Base-by-base conservation (phyloP, 2,329 filamentous ascomycete genomes). In the Fusarium sp. region DNA sequence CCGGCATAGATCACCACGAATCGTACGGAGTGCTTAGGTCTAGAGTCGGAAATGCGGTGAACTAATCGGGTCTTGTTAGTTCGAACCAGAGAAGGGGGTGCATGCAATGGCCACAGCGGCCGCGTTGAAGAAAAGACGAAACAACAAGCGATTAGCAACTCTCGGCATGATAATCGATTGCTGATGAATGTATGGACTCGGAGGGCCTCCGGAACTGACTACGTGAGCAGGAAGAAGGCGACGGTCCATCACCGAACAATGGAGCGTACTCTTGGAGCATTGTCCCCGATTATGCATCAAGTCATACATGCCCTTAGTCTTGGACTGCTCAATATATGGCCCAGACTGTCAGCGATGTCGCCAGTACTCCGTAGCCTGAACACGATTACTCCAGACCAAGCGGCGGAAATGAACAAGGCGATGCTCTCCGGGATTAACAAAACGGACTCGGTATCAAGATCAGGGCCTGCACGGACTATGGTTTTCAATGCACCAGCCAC, bases 31-130 rank as follows among this genome's bases (percentile, higher is more conserved):
- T 37, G 17, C 65, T 65, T 58, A 65, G 45, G 64, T 67, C 56
- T 54, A 67, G 39, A 47, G 39, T 56, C 39, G 40, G 55, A 49
- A 71, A 64, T 74, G 70, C 72, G 70, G 71, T 74, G 72, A 74
- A 62, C 53, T 40, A 52, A 33, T 33, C 7, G 30, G 37, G 50
- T 37, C 63, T 70, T 62, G 22, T 53, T 25, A 14, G 23, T 53
- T 62, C 44, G 30, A 41, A 20, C 58, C 55, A 52, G 59, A 45
- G 57, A 40, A 56, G 27, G 47, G 25, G 27, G 37, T 49, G 30
- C 41, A 47, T n/a, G 7, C 14, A 19, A 27, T 33, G 25, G 50
- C 33, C 6, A 40, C n/a, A 39, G 23, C 20, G n/a, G 54, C 33
- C 19, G n/a, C 22, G n/a, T 58, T 46, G 32, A 17, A 14, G 15